Base-by-base conservation (phyloP, 176 grass and related monocot species). In the Aegilops longissima region DNA sequence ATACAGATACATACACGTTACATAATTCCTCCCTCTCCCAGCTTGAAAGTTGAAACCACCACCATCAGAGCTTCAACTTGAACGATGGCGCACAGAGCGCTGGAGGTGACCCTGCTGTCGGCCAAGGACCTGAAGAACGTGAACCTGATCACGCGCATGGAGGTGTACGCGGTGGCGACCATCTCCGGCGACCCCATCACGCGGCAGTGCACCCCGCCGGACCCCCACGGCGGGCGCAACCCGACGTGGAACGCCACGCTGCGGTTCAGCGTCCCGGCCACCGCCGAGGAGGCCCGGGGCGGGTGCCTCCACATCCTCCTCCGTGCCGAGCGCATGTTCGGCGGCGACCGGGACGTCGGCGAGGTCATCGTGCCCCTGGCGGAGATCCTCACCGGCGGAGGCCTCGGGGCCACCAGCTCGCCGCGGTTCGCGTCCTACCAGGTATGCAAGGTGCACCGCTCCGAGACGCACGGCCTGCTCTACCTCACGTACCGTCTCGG, bases 41-140 rank as follows among this genome's bases (percentile, higher is more conserved):
- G 51, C 51, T 54, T 6, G 51, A 54, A 17, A 18, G 16, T 36
- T 36, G 0, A 54, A 54, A 54, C 51, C 51, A 54, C 5, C 51
- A 54, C 18, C 51, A 54, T 0, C 49, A 54, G 51, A 54, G 51
- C 16, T 54, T 54, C 51, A 54, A 54, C 16, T 54, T 54, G 16
- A 54, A 54, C 13, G 5, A 97, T 97, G 95, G 90, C 90, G 52
- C 91, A 91, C 80, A 49, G 92, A 4, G 51, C 77, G 51, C 64
- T 97, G 25, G 95, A 97, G 80, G 61, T 94, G 18, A 97, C 86
- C 18, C 83, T 97, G 3, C 56, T 87, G 18, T 97, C 90, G 1
- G 90, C 92, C 5, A 80, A 82, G 16, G 86, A 86, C 6, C 86
- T 97, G 17, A 94, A 94, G 82, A 94, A 87, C n/a, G 92, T 97